Conservation (phyloP, 805 yeast genomes). For the Wickerhamomyces bisporus region DNA sequence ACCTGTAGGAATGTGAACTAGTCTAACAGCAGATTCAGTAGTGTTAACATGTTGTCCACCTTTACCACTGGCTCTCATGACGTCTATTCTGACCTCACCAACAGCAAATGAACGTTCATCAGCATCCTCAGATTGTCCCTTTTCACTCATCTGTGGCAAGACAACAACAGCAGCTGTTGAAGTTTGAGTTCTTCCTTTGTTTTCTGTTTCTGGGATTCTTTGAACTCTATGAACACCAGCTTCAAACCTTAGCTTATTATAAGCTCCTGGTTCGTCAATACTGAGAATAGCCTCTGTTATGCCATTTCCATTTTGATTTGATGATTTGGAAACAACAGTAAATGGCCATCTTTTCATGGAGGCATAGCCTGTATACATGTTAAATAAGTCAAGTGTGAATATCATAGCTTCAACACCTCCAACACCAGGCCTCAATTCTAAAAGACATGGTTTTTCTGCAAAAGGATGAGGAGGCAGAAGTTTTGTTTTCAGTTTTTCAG, state of each 20-base stretch:
- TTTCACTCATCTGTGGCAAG: slow-evolving; percentile 69
- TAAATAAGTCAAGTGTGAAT: slow-evolving; percentile 72
- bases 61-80: slow-evolving; percentile 96
- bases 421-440: slow-evolving; percentile 91
- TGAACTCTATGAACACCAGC: slow-evolving; percentile 97
- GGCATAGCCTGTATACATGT: slow-evolving; percentile 78
- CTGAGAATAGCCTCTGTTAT: slow-evolving; percentile 70
- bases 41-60: slow-evolving; percentile 99
- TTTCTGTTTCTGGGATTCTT: slow-evolving; percentile 87
- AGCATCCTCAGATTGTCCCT: slow-evolving; percentile 40
- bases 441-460: slow-evolving; percentile 67
- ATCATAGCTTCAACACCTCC: slow-evolving; percentile 94
- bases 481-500: slow-evolving; percentile 44
- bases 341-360: slow-evolving; percentile 61
- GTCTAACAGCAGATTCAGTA: slow-evolving; percentile 92
- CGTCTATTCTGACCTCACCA: slow-evolving; percentile 87
- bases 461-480: slow-evolving; percentile 75
- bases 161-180: slow-evolving; percentile 96
- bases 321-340: slow-evolving; percentile 51
- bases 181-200: slow-evolving; percentile 91
- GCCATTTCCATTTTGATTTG: slow-evolving; percentile 59
- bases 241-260: slow-evolving; percentile 68
- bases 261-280: slow-evolving; percentile 74
- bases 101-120: slow-evolving; percentile 72
- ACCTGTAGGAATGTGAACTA: slow-evolving; percentile 90